phyloP scores from a whole-genome alignment of 306 rosid genomes.

The Casuarina equisetifolia region DNA sequence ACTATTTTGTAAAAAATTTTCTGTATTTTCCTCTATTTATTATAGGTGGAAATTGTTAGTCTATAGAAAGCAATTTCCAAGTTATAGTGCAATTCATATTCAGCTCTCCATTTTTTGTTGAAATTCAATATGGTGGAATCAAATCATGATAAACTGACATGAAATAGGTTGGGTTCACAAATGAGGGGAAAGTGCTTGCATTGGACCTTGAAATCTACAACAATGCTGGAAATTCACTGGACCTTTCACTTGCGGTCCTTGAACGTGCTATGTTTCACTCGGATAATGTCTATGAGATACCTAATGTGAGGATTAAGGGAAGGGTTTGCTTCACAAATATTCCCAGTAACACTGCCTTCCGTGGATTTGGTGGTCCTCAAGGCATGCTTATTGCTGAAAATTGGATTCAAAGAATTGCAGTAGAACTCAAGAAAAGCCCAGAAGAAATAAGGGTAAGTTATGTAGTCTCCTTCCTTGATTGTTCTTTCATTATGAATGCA shows the following conservation, averaged over 20 bases:
- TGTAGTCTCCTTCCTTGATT: slow-evolving; percentile 9
- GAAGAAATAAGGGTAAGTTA: slow-evolving; percentile 76
- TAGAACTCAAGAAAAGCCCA: slow-evolving; percentile 75
- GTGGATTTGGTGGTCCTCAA: slow-evolving; percentile 99
- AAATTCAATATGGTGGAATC: slow-evolving; percentile 21
- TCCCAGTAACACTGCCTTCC: slow-evolving; percentile 92
- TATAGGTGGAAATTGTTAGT: no score
- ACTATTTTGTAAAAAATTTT: no score
- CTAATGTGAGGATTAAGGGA: slow-evolving; percentile 79
- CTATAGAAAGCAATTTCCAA: no score
- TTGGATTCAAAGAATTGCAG: slow-evolving; percentile 89
- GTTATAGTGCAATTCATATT: neutral
- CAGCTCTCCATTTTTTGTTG: slow-evolving; percentile 5
- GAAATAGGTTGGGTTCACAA: slow-evolving; percentile 85
- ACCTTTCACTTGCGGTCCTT: slow-evolving; percentile 79
- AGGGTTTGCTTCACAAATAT: slow-evolving; percentile 84
- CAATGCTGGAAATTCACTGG: slow-evolving; percentile 88
- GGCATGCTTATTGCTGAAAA: slow-evolving; percentile 93
- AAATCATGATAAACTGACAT: slow-evolving; percentile 20
- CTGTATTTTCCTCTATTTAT: no score
- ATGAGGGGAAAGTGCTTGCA: slow-evolving; percentile 84
- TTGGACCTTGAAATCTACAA: slow-evolving; percentile 87
- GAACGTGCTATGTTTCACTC: slow-evolving; percentile 98
- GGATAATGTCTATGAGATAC: slow-evolving; percentile 95
- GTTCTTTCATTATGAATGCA: slow-evolving; percentile 15